Percentiles rank a stretch among this genome's conserved stretches.
Conservation (phyloP, 805 yeast species). For the Torulaspora microellipsoides region DNA sequence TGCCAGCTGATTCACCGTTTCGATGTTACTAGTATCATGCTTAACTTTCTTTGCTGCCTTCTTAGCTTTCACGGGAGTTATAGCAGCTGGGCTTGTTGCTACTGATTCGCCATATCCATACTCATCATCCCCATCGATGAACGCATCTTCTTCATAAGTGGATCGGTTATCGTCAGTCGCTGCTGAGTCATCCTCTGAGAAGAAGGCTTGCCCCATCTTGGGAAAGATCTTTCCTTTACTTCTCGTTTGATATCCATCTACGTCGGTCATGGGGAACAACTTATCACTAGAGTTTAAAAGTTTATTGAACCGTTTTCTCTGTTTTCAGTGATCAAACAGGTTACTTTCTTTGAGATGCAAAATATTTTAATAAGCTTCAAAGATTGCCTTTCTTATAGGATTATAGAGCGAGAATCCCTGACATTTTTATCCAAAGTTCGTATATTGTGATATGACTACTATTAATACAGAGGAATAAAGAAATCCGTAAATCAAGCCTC, state of each 20-base stretch:
- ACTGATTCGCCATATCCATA: conserved; percentile 16
- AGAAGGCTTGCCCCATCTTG: conserved; percentile 26
- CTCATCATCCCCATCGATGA: conserved; percentile 22
- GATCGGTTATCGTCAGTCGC: conserved; percentile 28
- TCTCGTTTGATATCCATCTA: conserved; percentile 23
- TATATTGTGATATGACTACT: too few relatives aligned
- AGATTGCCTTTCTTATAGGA: too few relatives aligned
- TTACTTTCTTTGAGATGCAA: background rate
- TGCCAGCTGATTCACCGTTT: conserved; percentile 32
- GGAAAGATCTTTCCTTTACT: conserved; percentile 25
- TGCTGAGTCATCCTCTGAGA: conserved; percentile 33
- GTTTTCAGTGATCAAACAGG: conserved; percentile 6
- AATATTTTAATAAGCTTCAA: too few relatives aligned
- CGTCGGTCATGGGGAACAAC: conserved; percentile 15
- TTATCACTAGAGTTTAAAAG: background rate
- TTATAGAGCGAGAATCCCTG: too few relatives aligned
- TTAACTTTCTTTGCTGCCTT: conserved; percentile 11
- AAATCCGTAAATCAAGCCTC: too few relatives aligned
- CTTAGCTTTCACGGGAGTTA: conserved; percentile 7
- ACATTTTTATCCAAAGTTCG: too few relatives aligned
- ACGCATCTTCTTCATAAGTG: conserved; percentile 22
- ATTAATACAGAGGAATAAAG: too few relatives aligned
- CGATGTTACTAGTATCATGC: conserved; percentile 15
- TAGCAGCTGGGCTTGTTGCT: conserved; percentile 6
- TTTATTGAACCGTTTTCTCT: conserved; percentile 7